These are phyloP conservation scores for Schwanniomyces occidentalis DNA, from an alignment of 805 yeast genomes.

Conservation along the genomic window DNA sequence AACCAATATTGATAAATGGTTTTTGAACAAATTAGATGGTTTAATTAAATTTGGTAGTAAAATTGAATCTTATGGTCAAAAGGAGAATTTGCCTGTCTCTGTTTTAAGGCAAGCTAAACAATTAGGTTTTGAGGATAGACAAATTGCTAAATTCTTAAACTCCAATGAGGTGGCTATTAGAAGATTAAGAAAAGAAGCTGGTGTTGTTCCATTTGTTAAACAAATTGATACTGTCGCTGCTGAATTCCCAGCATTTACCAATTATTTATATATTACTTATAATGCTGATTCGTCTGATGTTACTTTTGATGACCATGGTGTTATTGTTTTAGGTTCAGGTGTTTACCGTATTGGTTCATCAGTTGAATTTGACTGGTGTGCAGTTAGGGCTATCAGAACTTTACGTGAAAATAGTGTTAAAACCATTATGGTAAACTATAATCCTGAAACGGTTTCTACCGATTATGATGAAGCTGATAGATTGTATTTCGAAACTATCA, in stretches of 20 bases:
- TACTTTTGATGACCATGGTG: constrained; percentile 87
- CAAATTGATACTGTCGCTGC: constrained; percentile 99
- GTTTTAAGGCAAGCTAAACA: constrained; percentile 87
- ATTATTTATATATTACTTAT: constrained; percentile 92
- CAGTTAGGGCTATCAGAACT: constrained; percentile 94
- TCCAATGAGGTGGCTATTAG: constrained; percentile 93
- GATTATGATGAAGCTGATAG: constrained; percentile 98
- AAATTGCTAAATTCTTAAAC: constrained; percentile 82
- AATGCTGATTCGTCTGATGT: constrained; percentile 89
- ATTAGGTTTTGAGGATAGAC: constrained; percentile 95
- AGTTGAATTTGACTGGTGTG: constrained; percentile 99
- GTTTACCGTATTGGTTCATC: constrained; percentile 98
- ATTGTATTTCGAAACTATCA: constrained; percentile 92
- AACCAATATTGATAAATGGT: constrained; percentile 95
- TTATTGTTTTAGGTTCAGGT: constrained; percentile 96
- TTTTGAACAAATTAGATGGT: constrained; percentile 79
- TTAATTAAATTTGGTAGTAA: constrained; percentile 70
- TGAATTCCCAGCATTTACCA: constrained; percentile 95
- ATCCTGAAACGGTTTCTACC: constrained; percentile 98
- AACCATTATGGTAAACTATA: constrained; percentile 96
- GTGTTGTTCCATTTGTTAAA: constrained; percentile 88
- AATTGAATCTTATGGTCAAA: constrained; percentile 55
- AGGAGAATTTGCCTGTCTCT: constrained; percentile 61
- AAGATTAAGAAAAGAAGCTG: constrained; percentile 81
- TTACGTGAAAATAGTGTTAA: constrained; percentile 81